Evolutionary conservation across 768 basidiomycete species (phyloP), one percentile per base, ranked within the genome.

Genomic region (Rhodotorula diobovata): DNA sequence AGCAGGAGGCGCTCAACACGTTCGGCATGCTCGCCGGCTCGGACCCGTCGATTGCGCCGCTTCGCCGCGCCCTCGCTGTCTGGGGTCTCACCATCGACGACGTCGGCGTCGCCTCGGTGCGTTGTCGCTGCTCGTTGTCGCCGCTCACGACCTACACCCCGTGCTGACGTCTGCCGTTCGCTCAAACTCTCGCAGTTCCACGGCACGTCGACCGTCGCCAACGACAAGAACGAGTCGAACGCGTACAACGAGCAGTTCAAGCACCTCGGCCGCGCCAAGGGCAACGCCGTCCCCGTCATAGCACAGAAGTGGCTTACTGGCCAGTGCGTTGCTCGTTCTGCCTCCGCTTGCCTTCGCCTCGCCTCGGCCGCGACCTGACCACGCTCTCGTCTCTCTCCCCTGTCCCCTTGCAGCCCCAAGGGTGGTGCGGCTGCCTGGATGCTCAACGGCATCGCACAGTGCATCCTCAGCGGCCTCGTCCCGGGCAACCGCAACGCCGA

Each of bases 221-320:
- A 90, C 87, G 96, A 99, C 84, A 90, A 92, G 83, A 99, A 99
- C 80, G 96, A 99, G 84, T 92, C 92, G 3, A 87, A 87, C 74
- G 93, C 97, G 66, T 98, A 95, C 91, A 93, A 98, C 80, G 88
- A 92, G 70, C 88, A 96, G 79, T 89, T 99, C 82, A 87, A 85
- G n/a, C 86, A 87, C 54, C 88, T 97, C 74, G 87, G 87, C 51
- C 91, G 96, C 72, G 91, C 92, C 14, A 87, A 88, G 50, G 95
- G 96, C 64, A 98, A 98, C 80, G 93, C 94, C n/a, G 88, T 95
- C 58, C 96, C 96, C 10, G 88, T 96, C 78, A 89, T 98, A 81
- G 93, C 96, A 5, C 96, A 98, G 81, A 99, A 99, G 86, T 92
- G 90, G 80, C 85, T 99, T 61, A 89, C 95, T 41, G 96, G 96